These are phyloP conservation scores for Colletotrichum endophyticum DNA, from an alignment of 2,329 filamentous ascomycete genomes.

Conservation along the genomic window DNA sequence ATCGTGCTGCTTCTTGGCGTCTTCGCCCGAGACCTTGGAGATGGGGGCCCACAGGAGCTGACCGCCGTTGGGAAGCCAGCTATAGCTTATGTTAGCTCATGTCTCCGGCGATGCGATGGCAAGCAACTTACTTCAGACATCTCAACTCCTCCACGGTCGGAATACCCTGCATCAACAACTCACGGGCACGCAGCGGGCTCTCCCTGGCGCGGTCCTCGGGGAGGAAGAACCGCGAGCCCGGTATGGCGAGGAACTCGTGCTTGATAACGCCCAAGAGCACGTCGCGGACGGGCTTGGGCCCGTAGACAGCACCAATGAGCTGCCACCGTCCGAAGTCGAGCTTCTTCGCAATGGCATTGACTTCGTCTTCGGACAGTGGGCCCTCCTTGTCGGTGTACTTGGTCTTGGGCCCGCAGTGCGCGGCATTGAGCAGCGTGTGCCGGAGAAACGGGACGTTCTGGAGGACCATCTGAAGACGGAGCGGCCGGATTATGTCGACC, in stretches of 20 bases:
- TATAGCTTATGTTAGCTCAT: neutral
- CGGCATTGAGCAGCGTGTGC: constrained; percentile 46
- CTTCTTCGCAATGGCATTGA: constrained; percentile 44
- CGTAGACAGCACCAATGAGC: constrained; percentile 49
- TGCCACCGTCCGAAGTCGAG: constrained; percentile 49
- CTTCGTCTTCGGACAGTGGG: constrained; percentile 40
- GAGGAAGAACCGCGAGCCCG: constrained; percentile 36
- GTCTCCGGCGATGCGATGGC: neutral
- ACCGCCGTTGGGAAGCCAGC: constrained; percentile 41
- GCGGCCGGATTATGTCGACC: constrained; percentile 39
- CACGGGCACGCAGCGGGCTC: constrained; percentile 27
- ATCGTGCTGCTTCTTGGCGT: constrained; percentile 37
- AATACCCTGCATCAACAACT: constrained; percentile 35
- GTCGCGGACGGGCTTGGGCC: constrained; percentile 33
- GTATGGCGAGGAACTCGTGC: constrained; percentile 34
- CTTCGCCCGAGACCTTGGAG: constrained; percentile 34
- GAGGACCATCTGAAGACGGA: constrained; percentile 44
- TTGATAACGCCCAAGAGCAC: constrained; percentile 37
- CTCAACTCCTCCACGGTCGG: constrained; percentile 43
- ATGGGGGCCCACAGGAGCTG: constrained; percentile 44
- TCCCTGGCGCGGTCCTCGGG: constrained; percentile 36
- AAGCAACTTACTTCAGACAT: constrained; percentile 28
- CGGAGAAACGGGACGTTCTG: constrained; percentile 53
- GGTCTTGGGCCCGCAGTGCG: constrained; percentile 38
- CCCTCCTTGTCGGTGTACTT: constrained; percentile 25